These are phyloP conservation scores for Cucurbita maxima DNA, from an alignment of 306 rosid genomes.

Conservation along the genomic window DNA sequence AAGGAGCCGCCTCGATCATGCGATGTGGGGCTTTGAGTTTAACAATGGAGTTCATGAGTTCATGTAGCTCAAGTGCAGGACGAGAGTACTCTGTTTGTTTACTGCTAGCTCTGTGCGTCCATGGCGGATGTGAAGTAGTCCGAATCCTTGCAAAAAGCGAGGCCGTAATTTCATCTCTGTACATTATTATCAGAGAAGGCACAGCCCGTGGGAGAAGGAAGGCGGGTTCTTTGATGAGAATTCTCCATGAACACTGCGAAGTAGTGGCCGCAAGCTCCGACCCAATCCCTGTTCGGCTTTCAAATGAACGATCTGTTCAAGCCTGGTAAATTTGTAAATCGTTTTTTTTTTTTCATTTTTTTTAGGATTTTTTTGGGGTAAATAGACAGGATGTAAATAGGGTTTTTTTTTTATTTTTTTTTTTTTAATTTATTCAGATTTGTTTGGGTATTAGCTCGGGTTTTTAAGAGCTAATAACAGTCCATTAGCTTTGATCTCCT, in stretches of 20 bases:
- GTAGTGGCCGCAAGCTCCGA: slow-evolving; percentile 35
- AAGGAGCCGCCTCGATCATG: slow-evolving; percentile 32
- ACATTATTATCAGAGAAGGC: slow-evolving; percentile 47
- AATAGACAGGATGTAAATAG: background rate
- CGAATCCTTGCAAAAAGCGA: slow-evolving; percentile 33
- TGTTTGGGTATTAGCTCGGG: background rate
- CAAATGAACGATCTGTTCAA: slow-evolving; percentile 32
- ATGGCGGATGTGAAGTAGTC: slow-evolving; percentile 50
- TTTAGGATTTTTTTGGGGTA: slow-evolving; percentile 1
- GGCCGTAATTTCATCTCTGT: slow-evolving; percentile 52
- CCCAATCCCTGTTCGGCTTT: slow-evolving; percentile 13
- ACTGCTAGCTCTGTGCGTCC: slow-evolving; percentile 43
- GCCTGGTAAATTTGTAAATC: slow-evolving; percentile 37
- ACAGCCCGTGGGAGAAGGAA: slow-evolving; percentile 46
- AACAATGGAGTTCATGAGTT: slow-evolving; percentile 27
- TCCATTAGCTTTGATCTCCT: background rate
- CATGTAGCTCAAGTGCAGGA: slow-evolving; percentile 38
- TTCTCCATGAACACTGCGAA: slow-evolving; percentile 54
- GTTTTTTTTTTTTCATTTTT: background rate
- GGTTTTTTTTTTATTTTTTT: background rate
- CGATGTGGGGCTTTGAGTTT: slow-evolving; percentile 23
- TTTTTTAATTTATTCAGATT: background rate
- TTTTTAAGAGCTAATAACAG: slow-evolving; percentile 1
- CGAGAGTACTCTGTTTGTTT: slow-evolving; percentile 58
- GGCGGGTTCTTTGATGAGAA: slow-evolving; percentile 51